phyloP scores from a whole-genome alignment of 164 flowering plant species.

The Stephania yunnanensis region DNA sequence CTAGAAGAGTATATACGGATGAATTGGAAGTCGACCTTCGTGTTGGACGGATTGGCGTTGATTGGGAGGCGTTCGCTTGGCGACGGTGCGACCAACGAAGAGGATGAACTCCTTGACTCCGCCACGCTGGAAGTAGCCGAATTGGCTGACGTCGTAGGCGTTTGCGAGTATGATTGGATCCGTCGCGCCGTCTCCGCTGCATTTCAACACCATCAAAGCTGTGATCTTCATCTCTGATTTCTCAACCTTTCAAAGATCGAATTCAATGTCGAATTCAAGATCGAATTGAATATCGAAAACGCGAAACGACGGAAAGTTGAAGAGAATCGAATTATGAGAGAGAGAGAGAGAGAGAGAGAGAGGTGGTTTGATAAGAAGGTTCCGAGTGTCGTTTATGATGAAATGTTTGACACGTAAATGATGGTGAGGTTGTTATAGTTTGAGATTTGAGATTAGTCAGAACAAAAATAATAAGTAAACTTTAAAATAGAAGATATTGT shows the following conservation, averaged over 20 bases:
- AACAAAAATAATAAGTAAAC: too few species aligned
- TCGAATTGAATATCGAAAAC: background rate
- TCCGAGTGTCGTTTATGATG: too few species aligned
- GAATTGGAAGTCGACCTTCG: slow-evolving; percentile 18
- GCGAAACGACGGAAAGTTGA: background rate
- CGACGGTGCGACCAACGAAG: slow-evolving; percentile 34
- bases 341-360: too few species aligned
- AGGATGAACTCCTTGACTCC: slow-evolving; percentile 26
- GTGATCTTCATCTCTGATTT: slow-evolving; percentile 29
- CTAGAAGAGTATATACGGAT: background rate
- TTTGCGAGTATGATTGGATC: slow-evolving; percentile 30
- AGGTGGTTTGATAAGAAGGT: too few species aligned
- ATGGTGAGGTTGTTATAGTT: too few species aligned
- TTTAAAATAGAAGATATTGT: too few species aligned
- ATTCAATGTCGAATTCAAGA: background rate
- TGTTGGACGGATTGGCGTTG: slow-evolving; percentile 37
- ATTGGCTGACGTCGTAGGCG: slow-evolving; percentile 28
- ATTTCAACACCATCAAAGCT: slow-evolving; percentile 26
- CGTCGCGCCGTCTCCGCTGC: slow-evolving; percentile 13
- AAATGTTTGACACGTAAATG: too few species aligned
- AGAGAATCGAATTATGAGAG: background rate
- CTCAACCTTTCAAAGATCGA: background rate
- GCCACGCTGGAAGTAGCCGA: slow-evolving; percentile 29
- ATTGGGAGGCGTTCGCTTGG: slow-evolving; percentile 27
- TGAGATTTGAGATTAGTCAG: too few species aligned